Conservation (phyloP, 2,329 filamentous ascomycete species). For the Nemania serpens region DNA sequence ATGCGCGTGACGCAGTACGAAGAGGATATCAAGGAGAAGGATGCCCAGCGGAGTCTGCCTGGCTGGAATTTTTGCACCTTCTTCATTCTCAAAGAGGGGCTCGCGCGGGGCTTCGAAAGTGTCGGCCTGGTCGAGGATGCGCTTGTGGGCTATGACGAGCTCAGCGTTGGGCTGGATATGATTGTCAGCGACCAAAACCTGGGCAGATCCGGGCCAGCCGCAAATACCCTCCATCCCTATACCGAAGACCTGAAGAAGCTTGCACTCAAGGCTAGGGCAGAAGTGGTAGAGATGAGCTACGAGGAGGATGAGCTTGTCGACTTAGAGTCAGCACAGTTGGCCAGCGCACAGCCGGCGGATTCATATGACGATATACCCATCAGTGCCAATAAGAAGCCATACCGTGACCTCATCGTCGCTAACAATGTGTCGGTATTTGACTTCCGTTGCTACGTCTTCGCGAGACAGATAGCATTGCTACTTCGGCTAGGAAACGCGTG, state of each 20-base stretch:
- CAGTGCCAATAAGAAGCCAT: conserved; percentile 73
- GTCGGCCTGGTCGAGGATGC: conserved; percentile 96
- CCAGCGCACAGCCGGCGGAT: conserved; percentile 40
- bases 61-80: conserved; percentile 99
- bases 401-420: conserved; percentile 87
- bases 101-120: conserved; percentile 93
- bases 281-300: conserved; percentile 45
- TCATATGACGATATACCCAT: conserved; percentile 63
- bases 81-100: conserved; percentile 94
- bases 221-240: conserved; percentile 71
- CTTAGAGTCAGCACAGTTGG: conserved; percentile 50
- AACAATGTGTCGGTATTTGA: conserved; percentile 97
- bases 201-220: conserved; percentile 66
- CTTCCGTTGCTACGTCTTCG: conserved; percentile 92
- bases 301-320: conserved; percentile 52
- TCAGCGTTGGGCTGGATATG: conserved; percentile 83
- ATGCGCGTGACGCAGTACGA: conserved; percentile 91
- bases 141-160: conserved; percentile 90
- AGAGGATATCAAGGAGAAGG: conserved; percentile 94
- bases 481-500: conserved; percentile 79
- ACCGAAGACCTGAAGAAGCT: conserved; percentile 74
- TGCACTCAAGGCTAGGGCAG: conserved; percentile 57
- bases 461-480: conserved; percentile 81
- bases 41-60: conserved; percentile 81
- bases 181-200: conserved; percentile 76